Base-by-base conservation (phyloP, 805 yeast genomes). In the Starmerella vaccinii region DNA sequence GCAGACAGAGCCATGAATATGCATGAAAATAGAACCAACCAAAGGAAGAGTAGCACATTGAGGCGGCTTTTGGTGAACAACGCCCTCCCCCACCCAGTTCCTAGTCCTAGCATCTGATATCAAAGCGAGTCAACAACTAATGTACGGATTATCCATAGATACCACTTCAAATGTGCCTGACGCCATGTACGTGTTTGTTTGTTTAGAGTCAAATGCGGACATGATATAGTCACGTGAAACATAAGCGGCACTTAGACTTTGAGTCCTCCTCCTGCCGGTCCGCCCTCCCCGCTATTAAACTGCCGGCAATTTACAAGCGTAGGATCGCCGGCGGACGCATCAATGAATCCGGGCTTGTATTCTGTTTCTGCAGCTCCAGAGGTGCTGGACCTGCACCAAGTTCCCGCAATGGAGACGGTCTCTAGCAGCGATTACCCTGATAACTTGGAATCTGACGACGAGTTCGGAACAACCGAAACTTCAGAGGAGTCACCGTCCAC, bases 361-460 rank as follows among this genome's bases (percentile, higher is more conserved):
- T 2, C 6, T 32, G 35, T 8, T 32, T 32, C 9, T 16, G 35
- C 19, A 15, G 32, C 32, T 4, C 13, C 22, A n/a, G 46, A 27
- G 16, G 18, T 29, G 23, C 5, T 42, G 26, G 35, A 42, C 19
- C 37, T 42, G 34, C 34, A 21, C 6, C 24, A 42, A 21, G 35
- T 42, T 5, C 46, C 46, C 24, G 26, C 16, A 18, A 42, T 42
- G 46, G 46, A 42, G 26, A 27, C 24, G 18, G 35, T 42, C 6
- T 10, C 26, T 21, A 30, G 35, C 29, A 30, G 18, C 26, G 46
- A 42, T 13, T 16, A 26, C 35, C 9, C 29, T 13, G 46, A 29
- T 4, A 42, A 29, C 26, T 19, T 42, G 18, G 46, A 42, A 4
- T 42, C 46, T 13, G 46, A 42, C 26, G 46, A 42, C 24, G 46